Conservation (phyloP, 1,284 basidiomycete genomes). For the Austroboletus rostrupii region DNA sequence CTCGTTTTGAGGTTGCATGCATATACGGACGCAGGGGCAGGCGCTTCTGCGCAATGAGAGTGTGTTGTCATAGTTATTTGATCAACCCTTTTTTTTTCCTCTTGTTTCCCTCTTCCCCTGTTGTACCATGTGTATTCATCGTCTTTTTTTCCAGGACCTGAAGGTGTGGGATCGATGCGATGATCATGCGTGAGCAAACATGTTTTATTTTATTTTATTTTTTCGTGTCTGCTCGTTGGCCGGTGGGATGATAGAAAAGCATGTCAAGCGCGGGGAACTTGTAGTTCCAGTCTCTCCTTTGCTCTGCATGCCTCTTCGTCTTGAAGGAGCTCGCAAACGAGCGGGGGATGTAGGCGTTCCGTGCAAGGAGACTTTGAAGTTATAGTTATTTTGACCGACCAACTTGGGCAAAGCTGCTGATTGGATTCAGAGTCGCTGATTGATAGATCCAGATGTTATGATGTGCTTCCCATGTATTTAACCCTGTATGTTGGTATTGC, state of each 20-base stretch:
- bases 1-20: conserved; percentile 33
- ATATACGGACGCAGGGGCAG: conserved; percentile 32
- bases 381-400: conserved; percentile 35
- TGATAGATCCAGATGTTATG: neutral
- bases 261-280: conserved; percentile 24
- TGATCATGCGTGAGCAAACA: neutral
- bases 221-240: conserved; percentile 4
- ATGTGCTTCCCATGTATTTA: no score
- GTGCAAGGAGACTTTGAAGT: conserved; percentile 22
- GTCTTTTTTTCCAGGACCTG: no score
- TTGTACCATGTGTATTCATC: no score
- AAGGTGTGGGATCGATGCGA: no score
- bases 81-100: conserved; percentile 8
- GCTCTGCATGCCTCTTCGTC: conserved; percentile 28
- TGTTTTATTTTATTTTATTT: neutral
- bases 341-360: conserved; percentile 25
- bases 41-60: conserved; percentile 32
- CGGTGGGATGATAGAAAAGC: conserved; percentile 26
- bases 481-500: no score
- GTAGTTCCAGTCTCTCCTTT: conserved; percentile 28
- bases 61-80: conserved; percentile 36
- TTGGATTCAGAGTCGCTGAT: conserved; percentile 10
- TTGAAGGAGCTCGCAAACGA: conserved; percentile 29
- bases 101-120: no score
- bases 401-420: neutral